These are phyloP conservation scores for Diplocarpon rosae DNA, from an alignment of 2,329 filamentous ascomycete species.

Conservation along the genomic window DNA sequence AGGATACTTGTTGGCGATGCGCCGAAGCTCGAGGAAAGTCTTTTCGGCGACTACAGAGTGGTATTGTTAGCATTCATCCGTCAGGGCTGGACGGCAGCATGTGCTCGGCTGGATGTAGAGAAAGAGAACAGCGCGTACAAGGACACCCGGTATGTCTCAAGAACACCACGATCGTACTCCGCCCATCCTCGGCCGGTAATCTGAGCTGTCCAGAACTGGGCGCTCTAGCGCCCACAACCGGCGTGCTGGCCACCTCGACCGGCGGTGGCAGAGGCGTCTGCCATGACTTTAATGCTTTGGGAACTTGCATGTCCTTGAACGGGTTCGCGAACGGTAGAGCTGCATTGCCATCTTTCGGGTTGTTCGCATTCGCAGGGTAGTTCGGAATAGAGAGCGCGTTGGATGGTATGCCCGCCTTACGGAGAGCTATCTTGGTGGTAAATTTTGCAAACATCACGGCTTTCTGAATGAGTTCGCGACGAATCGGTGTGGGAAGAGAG, in stretches of 20 bases:
- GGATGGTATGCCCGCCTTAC: constrained; percentile 24
- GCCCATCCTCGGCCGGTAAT: constrained; percentile 37
- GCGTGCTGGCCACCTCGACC: constrained; percentile 18
- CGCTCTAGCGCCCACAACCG: constrained; percentile 18
- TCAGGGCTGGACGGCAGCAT: neutral
- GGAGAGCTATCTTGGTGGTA: constrained; percentile 25
- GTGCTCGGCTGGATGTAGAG: neutral
- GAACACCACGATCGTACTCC: constrained; percentile 53
- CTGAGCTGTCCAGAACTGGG: constrained; percentile 16
- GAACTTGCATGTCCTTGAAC: constrained; percentile 22
- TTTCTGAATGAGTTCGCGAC: no score
- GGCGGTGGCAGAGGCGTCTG: constrained; percentile 21
- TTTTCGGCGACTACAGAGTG: constrained; percentile 51
- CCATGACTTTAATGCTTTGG: constrained; percentile 23
- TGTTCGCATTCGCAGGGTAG: constrained; percentile 4
- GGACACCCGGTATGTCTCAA: constrained; percentile 65
- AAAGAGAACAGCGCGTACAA: constrained; percentile 37
- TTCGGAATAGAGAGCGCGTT: constrained; percentile 14
- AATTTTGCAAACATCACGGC: constrained; percentile 24
- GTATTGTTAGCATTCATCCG: neutral
- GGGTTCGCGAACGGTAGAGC: constrained; percentile 20
- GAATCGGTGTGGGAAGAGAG: neutral
- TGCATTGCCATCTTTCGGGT: constrained; percentile 12
- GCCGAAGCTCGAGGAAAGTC: constrained; percentile 45
- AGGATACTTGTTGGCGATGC: constrained; percentile 40